Base-by-base conservation (phyloP, 805 yeast genomes). In the Kuraishia borneana region DNA sequence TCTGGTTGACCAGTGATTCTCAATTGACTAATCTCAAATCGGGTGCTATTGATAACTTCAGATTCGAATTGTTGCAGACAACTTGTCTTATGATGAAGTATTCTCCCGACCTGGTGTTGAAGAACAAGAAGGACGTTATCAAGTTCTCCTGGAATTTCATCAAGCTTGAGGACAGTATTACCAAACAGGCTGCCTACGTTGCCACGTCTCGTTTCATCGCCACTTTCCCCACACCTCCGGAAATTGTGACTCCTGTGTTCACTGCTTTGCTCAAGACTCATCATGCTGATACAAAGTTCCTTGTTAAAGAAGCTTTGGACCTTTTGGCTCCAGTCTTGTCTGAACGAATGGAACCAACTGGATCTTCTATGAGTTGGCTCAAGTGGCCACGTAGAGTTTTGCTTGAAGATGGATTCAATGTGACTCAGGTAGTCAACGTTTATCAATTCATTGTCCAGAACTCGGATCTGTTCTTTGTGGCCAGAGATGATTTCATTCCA, bases 71-170 rank as follows among this genome's bases (percentile, higher is more conserved):
- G 6, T 62, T 92, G 17, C 95, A 88, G 43, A 54, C 87, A 50
- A 81, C 97, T 0, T 76, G 95, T 0, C 57, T 81, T 30, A 58
- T 92, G 30, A 71, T 87, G 18, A 76, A 77, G 47, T 71, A 75
- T 56, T 76, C 83, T 1, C 76, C 94, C 0, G 53, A 59, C 0
- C 55, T 65, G 8, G 65, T 84, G 18, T 59, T 69, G 6, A 80
- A 73, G 12, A 66, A 71, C 43, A 66, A 83, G 29, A 89, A 85
- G 49, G 95, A 87, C 45, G 74, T 92, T 29, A 84, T 92, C 53
- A 85, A 84, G 53, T 92, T 87, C 58, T 82, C 87, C 45, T 92
- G 99, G 99, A 83, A 83, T 44, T 83, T 78, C 47, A 79, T 92
- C 48, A 84, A 84, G 44, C 60, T 88, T 21, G 96, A 88, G 41